Conservation (phyloP, 2,329 filamentous ascomycete species). For the Aspergillus pseudoterreus region DNA sequence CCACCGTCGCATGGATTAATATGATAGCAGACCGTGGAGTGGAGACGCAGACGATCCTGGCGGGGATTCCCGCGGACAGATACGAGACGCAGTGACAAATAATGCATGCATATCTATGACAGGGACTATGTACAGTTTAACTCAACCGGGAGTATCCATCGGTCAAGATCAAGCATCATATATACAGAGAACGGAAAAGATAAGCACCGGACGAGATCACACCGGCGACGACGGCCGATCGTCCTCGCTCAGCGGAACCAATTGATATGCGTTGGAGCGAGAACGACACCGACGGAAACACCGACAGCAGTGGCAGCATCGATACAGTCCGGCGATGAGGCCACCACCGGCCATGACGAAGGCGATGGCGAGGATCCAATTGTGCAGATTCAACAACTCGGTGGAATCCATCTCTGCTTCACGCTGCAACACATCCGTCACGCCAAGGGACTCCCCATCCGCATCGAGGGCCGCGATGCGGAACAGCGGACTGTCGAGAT, state of each 20-base stretch:
- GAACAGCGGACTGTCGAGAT: constrained; percentile 10
- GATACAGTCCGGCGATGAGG: constrained; percentile 13
- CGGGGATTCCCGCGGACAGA: too few relatives aligned
- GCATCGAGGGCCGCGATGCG: constrained; percentile 19
- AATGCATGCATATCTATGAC: background rate
- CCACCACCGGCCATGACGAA: constrained; percentile 10
- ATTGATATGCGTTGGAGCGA: constrained; percentile 12
- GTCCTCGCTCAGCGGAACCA: constrained; percentile 11
- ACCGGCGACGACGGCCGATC: background rate
- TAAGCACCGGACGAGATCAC: background rate
- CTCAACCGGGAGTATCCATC: background rate
- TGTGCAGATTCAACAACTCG: constrained; percentile 9
- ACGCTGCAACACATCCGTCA: constrained; percentile 13
- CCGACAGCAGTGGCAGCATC: constrained; percentile 5
- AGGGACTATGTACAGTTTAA: background rate
- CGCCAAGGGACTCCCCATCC: constrained; percentile 13
- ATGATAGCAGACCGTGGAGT: too few relatives aligned
- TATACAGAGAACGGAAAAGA: background rate
- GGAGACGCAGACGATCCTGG: too few relatives aligned
- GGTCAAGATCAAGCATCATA: background rate
- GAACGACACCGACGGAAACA: constrained; percentile 1
- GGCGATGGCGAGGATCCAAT: constrained; percentile 12
- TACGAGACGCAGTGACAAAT: background rate
- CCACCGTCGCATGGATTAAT: too few relatives aligned
- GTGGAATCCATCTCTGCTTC: background rate